These are phyloP conservation scores for Cutaneotrichosporon cavernicola DNA, from an alignment of 1,284 basidiomycete species.

Conservation along the genomic window DNA sequence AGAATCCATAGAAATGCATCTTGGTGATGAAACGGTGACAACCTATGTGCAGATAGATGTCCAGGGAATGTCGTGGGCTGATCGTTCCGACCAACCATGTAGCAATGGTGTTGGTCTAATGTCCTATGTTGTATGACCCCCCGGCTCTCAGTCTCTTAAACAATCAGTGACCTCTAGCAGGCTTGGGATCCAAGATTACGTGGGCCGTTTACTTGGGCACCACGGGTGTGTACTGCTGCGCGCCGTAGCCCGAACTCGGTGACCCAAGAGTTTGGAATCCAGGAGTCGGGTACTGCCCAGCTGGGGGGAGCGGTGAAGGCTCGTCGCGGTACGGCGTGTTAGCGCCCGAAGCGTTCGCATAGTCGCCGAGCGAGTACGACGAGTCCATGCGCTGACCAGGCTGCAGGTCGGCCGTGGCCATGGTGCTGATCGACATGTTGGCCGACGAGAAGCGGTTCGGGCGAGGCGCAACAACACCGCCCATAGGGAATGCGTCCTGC, in stretches of 20 bases:
- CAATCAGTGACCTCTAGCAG: conserved; percentile 5
- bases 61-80: neutral
- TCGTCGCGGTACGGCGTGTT: conserved; percentile 22
- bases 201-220: neutral
- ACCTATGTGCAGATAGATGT: neutral
- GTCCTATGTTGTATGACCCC: conserved; percentile 4
- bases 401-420: conserved; percentile 42
- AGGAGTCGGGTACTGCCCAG: neutral
- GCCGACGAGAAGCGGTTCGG: conserved; percentile 30
- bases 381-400: conserved; percentile 20
- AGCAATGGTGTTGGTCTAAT: conserved; percentile 3
- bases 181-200: neutral
- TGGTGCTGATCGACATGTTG: conserved; percentile 37
- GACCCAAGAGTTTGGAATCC: neutral
- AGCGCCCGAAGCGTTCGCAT: conserved; percentile 20
- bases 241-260: neutral
- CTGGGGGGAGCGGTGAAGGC: neutral
- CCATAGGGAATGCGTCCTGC: conserved; percentile 30
- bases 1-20: conserved; percentile 3
- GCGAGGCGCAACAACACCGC: conserved; percentile 21
- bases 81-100: conserved; percentile 8
- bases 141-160: neutral
- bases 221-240: conserved; percentile 4
- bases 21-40: neutral
- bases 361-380: conserved; percentile 28